Evolutionary conservation across 768 basidiomycete species (phyloP).

Genomic region (Porpolomopsis calyptriformis): DNA sequence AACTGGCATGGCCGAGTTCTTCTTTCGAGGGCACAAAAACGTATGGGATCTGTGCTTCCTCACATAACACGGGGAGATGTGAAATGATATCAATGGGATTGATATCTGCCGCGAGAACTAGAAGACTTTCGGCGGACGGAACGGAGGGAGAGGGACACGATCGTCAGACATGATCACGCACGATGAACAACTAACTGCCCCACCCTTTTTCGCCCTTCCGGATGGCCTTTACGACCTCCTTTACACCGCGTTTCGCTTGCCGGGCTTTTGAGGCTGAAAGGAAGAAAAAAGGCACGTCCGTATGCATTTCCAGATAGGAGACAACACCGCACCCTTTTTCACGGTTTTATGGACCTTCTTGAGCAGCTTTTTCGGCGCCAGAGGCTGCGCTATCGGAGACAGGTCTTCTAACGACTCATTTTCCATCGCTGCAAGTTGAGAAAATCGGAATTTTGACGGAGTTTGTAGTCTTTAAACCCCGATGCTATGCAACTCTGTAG

Average conservation of each 20-base stretch:
- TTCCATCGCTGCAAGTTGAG: constrained; percentile 45
- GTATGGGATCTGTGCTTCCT: constrained; percentile 88
- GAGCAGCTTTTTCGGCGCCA: constrained; percentile 85
- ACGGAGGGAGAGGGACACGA: too few species aligned
- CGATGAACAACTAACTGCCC: constrained; percentile 18
- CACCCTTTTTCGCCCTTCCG: constrained; percentile 96
- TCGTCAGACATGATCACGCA: constrained; percentile 1
- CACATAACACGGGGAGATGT: constrained; percentile 87
- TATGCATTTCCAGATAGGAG: neutral
- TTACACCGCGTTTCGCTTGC: constrained; percentile 95
- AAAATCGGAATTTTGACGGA: constrained; percentile 14
- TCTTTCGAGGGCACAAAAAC: constrained; percentile 88
- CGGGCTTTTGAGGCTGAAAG: constrained; percentile 78
- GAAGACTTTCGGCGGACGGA: too few species aligned
- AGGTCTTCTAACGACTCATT: constrained; percentile 67
- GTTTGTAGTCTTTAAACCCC: neutral
- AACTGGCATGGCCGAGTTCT: constrained; percentile 89
- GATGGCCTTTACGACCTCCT: constrained; percentile 96
- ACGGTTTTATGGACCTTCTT: constrained; percentile 94
- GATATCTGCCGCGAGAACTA: constrained; percentile 93
- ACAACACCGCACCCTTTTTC: constrained; percentile 58
- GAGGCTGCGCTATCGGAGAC: constrained; percentile 87
- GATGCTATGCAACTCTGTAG: neutral
- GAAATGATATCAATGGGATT: constrained; percentile 98
- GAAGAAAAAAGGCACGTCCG: constrained; percentile 3